A percentile compares a stretch with the other conserved stretches of the same genome.
phyloP scores from a whole-genome alignment of 2,329 filamentous ascomycete species.

The Thielaviopsis ethacetica region DNA sequence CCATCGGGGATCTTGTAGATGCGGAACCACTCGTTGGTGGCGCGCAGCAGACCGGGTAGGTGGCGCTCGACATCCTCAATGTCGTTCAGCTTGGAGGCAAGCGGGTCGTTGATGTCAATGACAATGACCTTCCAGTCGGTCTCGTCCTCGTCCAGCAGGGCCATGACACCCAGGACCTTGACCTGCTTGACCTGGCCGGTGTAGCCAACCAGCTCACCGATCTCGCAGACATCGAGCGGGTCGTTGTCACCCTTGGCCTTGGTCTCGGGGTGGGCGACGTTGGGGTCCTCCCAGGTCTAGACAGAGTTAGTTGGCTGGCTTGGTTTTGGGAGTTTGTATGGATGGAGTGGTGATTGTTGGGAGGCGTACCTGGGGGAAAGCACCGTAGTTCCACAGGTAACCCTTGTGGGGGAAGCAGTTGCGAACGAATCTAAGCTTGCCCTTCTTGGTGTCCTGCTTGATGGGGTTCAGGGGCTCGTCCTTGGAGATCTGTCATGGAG shows the following conservation, averaged over 20 bases:
- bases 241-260: constrained; percentile 99
- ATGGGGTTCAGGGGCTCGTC: constrained; percentile 96
- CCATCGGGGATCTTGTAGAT: constrained; percentile 99
- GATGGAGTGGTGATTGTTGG: not conserved
- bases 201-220: constrained; percentile 94
- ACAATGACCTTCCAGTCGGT: constrained; percentile 99
- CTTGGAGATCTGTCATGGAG: constrained; percentile 67
- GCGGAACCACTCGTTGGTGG: constrained; percentile 99
- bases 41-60: constrained; percentile 86
- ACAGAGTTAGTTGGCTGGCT: not conserved
- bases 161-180: constrained; percentile 99
- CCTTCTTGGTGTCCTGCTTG: constrained; percentile 99
- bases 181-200: constrained; percentile 97
- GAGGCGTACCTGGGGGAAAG: constrained; percentile 76
- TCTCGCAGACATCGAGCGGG: constrained; percentile 98
- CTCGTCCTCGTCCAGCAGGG: constrained; percentile 96
- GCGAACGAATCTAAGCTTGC: constrained; percentile 96
- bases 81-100: constrained; percentile 93
- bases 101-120: constrained; percentile 94
- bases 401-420: constrained; percentile 99
- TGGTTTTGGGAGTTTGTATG: not conserved
- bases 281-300: constrained; percentile 98
- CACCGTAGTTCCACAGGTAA: constrained; percentile 99
- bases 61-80: constrained; percentile 98
- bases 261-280: constrained; percentile 89